Evolutionary conservation across 2,329 filamentous ascomycete genomes (phyloP), one percentile per base, ranked within the genome.

Genomic region (Chalaropsis ovoidea): DNA sequence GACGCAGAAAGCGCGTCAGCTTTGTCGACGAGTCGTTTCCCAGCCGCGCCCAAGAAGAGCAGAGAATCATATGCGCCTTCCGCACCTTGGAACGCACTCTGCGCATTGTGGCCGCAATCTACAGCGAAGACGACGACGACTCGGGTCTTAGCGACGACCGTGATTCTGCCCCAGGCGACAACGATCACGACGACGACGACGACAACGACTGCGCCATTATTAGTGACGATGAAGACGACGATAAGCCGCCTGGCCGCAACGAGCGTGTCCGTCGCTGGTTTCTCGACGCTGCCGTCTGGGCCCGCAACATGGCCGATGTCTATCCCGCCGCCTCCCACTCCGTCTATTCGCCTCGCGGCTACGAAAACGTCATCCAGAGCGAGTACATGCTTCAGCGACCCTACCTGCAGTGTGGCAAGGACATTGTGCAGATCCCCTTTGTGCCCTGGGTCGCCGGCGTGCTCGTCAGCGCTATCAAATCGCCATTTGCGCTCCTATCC

Each of bases 1-100:
- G 65, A 2, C 65, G 65, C n/a, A 63, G 65, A 58, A 67, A 67
- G 61, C 65, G 65, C 54, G 65, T 67, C 10, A 67, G 65, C 31
- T 67, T 67, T 45, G 65, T 43, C 10, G 65, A 67, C 43, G 65
- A 67, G 49, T 64, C 65, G 7, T 67, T 67, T 24, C 65, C 65
- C 1, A 56, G 39, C n/a, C 65, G 65, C 35, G 65, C 65, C 3
- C 54, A 64, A 27, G 65, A 67, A 56, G 65, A 67, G 22, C 61
- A 67, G 43, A 54, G 47, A 11, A 67, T 67, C 24, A 67, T 67
- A 22, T 43, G 52, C n/a, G 65, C 65, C 4, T 67, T 67, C 61
- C 65, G 62, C 31, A 24, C 54, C 6, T 19, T 67, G 10, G 65
- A 67, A 42, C 62, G 65, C 6, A 43, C 39, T n/a, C 39, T 67